Evolutionary conservation across 768 basidiomycete genomes (phyloP), one percentile per base, ranked within the genome.

Genomic region (Podaxis sp.): DNA sequence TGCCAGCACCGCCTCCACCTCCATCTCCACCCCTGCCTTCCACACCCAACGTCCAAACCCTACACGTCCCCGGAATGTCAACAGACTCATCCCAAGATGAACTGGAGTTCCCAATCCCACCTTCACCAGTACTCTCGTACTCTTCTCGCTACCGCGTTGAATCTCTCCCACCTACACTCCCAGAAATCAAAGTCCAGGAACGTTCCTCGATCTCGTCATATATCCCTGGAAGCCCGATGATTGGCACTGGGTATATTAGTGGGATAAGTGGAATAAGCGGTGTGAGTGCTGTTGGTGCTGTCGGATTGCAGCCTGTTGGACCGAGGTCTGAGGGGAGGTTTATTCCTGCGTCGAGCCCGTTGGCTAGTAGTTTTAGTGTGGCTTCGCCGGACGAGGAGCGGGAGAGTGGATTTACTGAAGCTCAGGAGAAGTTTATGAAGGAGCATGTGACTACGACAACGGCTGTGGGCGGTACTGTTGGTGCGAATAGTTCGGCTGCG

Each of bases 81-180:
- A 58, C 64, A 13, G 63, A 67, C 37, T 66, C 67, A 41, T 49
- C 58, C 26, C 54, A 33, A 40, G 69, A 75, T 22, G 67, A 74
- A 1, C 69, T 75, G 37, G 71, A 79, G 15, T 82, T 80, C 74
- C 73, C 76, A 33, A 68, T 72, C 3, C 77, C 80, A 22, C 74
- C 78, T 0, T 77, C 79, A 7, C 78, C 76, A 2, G 71, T 66
- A 1, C 68, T 70, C 57, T 64, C 73, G 52, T 66, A 68, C 46
- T 63, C 73, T 30, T 69, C 75, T 37, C 74, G 77, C 64, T 73
- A 77, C 64, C 80, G 84, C 62, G 68, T 84, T 60, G 72, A 82
- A 46, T 85, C 85, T 2, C 69, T 62, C 33, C 85, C 86, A 41
- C 85, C 85, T 8, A 79, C 70, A 38, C 76, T 87, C 8, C 86